Base-by-base conservation (phyloP, 345 rosid genomes). In the Eutrema yunnanense region DNA sequence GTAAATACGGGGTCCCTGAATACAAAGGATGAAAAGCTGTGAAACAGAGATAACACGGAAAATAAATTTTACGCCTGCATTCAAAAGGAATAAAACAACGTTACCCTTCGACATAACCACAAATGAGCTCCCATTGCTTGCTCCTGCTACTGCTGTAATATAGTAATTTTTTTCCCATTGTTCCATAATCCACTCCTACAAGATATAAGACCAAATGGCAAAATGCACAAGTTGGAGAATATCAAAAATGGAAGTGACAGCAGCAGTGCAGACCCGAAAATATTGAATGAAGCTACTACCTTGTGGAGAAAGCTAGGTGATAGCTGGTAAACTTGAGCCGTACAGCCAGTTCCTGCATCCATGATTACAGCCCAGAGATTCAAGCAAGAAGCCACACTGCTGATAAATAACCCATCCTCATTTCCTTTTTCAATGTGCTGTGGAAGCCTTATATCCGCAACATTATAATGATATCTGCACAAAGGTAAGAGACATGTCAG, bases 101-200 rank as follows among this genome's bases (percentile, higher is more conserved):
- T 58, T 56, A 94, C 98, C 98, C 77, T 94, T 89, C 4, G 98
- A 94, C 98, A 94, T 94, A 68, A 94, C 96, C 75, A 92, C 96
- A 30, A 94, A 82, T 9, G 97, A 91, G 80, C 93, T 89, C 41
- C 96, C 98, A 78, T 84, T 86, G 74, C 75, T 84, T 52, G 93
- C 89, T 79, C 99, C 99, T 16, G 97, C 99, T 50, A 94, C 88
- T 72, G 99, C 90, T 78, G 90, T 91, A 73, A 94, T 89, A 80
- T 94, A 94, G 80, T 83, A 92, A 76, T 87, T 94, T 76, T 87
- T 94, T 75, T 94, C 97, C 99, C 97, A 94, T 52, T 94, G 96
- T 74, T 94, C 97, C 96, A 94, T 86, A 66, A 94, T 92, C 97
- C 99, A 94, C 75, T 94, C 97, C 97, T 92, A 72, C 14, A 64